Evolutionary conservation across 2,329 filamentous ascomycete species (phyloP), one percentile per base, ranked within the genome.

Genomic region (Phialophora macrospora): DNA sequence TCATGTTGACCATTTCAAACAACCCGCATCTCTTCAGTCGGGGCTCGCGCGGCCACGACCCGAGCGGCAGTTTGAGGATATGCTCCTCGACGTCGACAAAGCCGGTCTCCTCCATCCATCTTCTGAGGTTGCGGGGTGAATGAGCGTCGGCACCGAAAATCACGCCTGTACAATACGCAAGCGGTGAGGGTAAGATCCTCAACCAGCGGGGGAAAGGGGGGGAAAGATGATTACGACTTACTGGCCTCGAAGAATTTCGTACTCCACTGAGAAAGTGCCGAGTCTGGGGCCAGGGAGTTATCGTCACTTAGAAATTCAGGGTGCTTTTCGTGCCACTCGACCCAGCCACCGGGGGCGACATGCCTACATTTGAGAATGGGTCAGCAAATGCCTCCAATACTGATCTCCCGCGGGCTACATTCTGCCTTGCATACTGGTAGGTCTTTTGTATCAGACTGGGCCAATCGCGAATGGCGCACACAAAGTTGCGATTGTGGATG

Each of bases 401-500:
- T 30, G 28, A 9, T 30, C n/a, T 30, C 11, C 14, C 28, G 24
- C 28, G 22, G 70, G 52, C 70, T 67, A 2, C 70, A 61, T 46
- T 71, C 70, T n/a, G 32, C 14, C 28, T 28, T 17, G 22, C 60
- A 6, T 62, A 62, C 60, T 48, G 60, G 41, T 46, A 62, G 55
- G 72, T 67, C 49, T 68, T 62, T 4, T 55, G 34, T 41, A 71
- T 63, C 17, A 72, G 62, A 9, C 26, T 60, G 8, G 79, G 79
- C 85, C 85, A 88, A 71, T 88, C 80, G 57, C 80, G 82, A 64
- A 88, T 83, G 1, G 82, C 83, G 78, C 84, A 82, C 17, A 83
- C 82, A 1, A 84, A 83, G 60, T 85, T 81, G 6, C 87, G 80
- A 20, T 83, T 81, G 72, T 88, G 86, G 49, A 89, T 82, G 63